phyloP scores from a whole-genome alignment of 306 rosid genomes.

The Medicago lupulina region DNA sequence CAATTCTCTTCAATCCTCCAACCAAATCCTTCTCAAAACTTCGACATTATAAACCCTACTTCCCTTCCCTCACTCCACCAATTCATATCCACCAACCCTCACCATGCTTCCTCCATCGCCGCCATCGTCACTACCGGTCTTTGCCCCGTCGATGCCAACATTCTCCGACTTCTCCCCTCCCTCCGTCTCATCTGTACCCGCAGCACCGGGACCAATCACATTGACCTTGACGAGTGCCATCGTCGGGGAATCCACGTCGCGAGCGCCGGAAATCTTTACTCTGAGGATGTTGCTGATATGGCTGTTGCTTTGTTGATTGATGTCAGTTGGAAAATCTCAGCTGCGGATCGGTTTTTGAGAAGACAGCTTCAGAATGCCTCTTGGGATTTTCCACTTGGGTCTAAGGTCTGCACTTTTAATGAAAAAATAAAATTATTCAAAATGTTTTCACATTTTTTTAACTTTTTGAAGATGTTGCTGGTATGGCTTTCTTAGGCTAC shows the following conservation, averaged over 20 bases:
- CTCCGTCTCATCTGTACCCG: constrained; percentile 44
- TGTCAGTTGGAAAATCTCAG: constrained; percentile 51
- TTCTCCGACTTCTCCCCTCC: constrained; percentile 42
- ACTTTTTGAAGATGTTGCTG: too few relatives aligned
- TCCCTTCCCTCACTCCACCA: not conserved
- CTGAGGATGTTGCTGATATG: constrained; percentile 60
- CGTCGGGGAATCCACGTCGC: constrained; percentile 41
- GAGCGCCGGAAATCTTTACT: constrained; percentile 38
- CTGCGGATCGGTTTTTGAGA: constrained; percentile 44
- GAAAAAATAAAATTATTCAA: too few relatives aligned
- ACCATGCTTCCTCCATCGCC: constrained; percentile 21
- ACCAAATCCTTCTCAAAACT: constrained; percentile 2
- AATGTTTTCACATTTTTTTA: too few relatives aligned
- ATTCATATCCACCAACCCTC: constrained; percentile 3
- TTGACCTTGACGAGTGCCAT: constrained; percentile 51
- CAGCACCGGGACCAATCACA: constrained; percentile 48
- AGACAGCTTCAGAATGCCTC: not conserved
- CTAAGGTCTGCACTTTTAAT: constrained; percentile 43
- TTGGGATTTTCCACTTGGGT: constrained; percentile 46
- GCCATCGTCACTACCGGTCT: constrained; percentile 16
- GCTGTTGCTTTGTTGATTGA: constrained; percentile 61
- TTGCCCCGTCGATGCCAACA: constrained; percentile 7
- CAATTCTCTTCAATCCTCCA: not conserved
- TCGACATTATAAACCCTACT: not conserved
- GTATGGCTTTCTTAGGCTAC: too few relatives aligned